phyloP scores from a whole-genome alignment of 257 asterid genomes.

The Ballota nigra region DNA sequence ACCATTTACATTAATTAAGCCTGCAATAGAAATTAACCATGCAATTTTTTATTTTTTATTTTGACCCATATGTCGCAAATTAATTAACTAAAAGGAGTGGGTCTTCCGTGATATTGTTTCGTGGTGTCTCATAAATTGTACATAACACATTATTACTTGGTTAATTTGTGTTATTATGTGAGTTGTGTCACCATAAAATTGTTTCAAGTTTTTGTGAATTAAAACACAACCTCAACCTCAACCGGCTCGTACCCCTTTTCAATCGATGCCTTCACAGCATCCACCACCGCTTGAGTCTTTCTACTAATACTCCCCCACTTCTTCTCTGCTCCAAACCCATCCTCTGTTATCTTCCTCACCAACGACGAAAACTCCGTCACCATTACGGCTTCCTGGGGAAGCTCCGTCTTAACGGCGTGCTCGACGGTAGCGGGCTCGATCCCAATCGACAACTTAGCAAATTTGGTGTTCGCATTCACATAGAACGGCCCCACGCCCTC shows the following conservation, averaged over 20 bases:
- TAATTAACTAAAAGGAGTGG: no score
- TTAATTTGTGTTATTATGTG: no score
- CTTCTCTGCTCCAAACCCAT: slow-evolving; percentile 42
- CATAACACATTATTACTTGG: no score
- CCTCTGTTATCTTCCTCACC: slow-evolving; percentile 33
- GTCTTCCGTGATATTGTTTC: no score
- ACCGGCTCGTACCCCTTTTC: slow-evolving; percentile 50
- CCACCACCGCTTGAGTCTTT: slow-evolving; percentile 63
- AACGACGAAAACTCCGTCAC: slow-evolving; percentile 60
- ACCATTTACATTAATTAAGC: no score
- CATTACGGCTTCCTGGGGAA: slow-evolving; percentile 74
- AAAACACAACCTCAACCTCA: slow-evolving; percentile 40
- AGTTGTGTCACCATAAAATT: no score
- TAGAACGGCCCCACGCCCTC: slow-evolving; percentile 48
- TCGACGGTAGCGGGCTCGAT: slow-evolving; percentile 44
- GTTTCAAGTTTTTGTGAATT: no score
- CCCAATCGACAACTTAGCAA: slow-evolving; percentile 32
- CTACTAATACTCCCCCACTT: slow-evolving; percentile 61
- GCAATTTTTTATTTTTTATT: no score
- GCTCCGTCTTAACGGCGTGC: slow-evolving; percentile 42
- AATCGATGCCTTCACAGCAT: slow-evolving; percentile 64
- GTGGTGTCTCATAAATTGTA: no score
- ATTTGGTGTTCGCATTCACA: slow-evolving; percentile 30
- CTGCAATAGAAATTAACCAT: no score
- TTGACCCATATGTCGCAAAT: no score